Conservation (phyloP, 192 early-diverging fungal genomes). For the Coemansia sp. region DNA sequence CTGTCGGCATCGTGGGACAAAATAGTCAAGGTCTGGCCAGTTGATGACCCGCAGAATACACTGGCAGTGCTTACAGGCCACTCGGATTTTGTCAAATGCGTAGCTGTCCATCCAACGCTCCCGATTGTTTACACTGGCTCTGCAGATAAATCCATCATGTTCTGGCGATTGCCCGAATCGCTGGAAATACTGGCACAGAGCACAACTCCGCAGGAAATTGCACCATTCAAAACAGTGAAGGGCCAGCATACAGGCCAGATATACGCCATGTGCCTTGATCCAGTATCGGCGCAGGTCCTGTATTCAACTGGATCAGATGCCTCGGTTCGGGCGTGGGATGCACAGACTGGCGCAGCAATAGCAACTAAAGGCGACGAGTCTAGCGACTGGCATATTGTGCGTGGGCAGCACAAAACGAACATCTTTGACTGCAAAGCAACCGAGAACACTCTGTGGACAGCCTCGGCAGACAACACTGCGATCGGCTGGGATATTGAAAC, state of each 20-base stretch:
- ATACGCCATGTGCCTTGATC: conserved; percentile 34
- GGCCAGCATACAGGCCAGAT: conserved; percentile 52
- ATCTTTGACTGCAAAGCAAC: conserved; percentile 65
- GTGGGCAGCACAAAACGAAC: conserved; percentile 77
- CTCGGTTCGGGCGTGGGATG: conserved; percentile 73
- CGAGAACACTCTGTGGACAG: conserved; percentile 78
- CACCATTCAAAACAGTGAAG: conserved; percentile 37
- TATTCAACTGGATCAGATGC: conserved; percentile 53
- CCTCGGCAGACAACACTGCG: conserved; percentile 88
- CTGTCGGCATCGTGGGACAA: conserved; percentile 91
- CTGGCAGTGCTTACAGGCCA: conserved; percentile 73
- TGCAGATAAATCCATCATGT: conserved; percentile 66
- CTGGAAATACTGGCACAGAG: not conserved
- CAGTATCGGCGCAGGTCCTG: conserved; percentile 18
- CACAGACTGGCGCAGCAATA: conserved; percentile 55
- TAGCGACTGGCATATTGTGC: conserved; percentile 55
- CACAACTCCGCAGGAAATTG: conserved; percentile 14
- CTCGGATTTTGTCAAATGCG: conserved; percentile 87
- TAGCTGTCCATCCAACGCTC: conserved; percentile 53
- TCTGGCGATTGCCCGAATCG: conserved; percentile 38
- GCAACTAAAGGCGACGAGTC: conserved; percentile 20
- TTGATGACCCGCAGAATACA: conserved; percentile 63
- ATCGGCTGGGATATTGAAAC: conserved; percentile 83
- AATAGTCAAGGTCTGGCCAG: conserved; percentile 78
- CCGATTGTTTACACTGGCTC: conserved; percentile 70